A percentile compares a stretch with the other conserved stretches of the same genome.
Conservation (phyloP, 2,329 filamentous ascomycete genomes). For the Periconia digitata region DNA sequence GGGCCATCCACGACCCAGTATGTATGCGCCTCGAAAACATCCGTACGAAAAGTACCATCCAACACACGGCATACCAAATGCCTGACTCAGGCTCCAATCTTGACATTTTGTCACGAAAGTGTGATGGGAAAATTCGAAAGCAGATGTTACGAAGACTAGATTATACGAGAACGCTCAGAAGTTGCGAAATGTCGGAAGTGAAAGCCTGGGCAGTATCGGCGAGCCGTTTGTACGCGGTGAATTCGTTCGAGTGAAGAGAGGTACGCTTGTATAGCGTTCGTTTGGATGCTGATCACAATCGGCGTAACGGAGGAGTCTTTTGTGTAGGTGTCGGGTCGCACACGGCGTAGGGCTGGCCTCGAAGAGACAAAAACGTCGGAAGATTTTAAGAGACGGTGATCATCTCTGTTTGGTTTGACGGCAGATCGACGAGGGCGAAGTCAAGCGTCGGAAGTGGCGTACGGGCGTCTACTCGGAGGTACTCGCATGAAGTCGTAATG, state of each 20-base stretch:
- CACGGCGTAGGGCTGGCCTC: too few relatives aligned
- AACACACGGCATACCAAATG: conserved; percentile 38
- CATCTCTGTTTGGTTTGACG: too few relatives aligned
- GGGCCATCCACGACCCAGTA: conserved; percentile 31
- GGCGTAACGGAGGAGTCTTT: too few relatives aligned
- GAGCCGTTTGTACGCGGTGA: too few relatives aligned
- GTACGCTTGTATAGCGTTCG: too few relatives aligned
- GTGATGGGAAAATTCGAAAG: not conserved
- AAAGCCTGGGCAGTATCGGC: not conserved
- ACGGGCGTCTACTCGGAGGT: not conserved
- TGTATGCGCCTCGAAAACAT: conserved; percentile 33
- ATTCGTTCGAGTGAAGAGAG: too few relatives aligned
- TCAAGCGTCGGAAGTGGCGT: not conserved
- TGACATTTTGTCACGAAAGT: conserved; percentile 21
- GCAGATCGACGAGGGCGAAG: not conserved
- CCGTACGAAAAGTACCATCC: conserved; percentile 34
- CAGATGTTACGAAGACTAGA: not conserved
- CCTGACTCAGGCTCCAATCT: conserved; percentile 36
- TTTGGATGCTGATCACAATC: too few relatives aligned
- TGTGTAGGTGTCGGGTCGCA: too few relatives aligned
- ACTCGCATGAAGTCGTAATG: not conserved
- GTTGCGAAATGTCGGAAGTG: not conserved
- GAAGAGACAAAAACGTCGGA: not conserved
- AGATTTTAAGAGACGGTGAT: not conserved
- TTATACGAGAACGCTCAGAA: not conserved